Conservation (phyloP, 1,139 yeast genomes). For the Yamadazyma membranifaciens region DNA sequence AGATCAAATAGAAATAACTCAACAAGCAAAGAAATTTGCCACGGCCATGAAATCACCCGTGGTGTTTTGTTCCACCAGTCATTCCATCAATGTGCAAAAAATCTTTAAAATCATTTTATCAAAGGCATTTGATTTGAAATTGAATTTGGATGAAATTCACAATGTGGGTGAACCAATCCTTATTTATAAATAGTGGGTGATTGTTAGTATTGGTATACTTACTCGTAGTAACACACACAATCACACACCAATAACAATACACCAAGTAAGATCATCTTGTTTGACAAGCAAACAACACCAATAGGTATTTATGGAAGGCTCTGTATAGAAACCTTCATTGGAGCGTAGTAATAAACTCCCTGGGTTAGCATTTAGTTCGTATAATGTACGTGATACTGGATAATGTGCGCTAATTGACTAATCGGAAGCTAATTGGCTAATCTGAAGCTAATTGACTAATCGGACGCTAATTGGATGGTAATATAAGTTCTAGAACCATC, state of each 20-base stretch:
- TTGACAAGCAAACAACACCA: neutral
- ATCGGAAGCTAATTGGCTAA: too few species aligned
- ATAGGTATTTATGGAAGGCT: too few species aligned
- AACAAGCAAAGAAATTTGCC: slow-evolving; percentile 84
- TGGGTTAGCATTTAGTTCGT: neutral
- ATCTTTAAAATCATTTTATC: slow-evolving; percentile 89
- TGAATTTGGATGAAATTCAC: slow-evolving; percentile 80
- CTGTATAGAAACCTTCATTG: too few species aligned
- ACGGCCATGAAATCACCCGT: slow-evolving; percentile 89
- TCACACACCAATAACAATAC: too few species aligned
- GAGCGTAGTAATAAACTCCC: too few species aligned
- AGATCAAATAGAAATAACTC: slow-evolving; percentile 84
- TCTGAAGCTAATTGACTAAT: too few species aligned
- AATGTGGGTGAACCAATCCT: slow-evolving; percentile 88
- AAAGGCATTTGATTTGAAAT: slow-evolving; percentile 84
- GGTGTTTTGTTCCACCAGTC: slow-evolving; percentile 88
- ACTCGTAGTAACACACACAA: neutral
- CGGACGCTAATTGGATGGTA: too few species aligned
- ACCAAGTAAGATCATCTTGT: neutral
- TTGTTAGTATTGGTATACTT: too few species aligned
- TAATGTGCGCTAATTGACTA: too few species aligned
- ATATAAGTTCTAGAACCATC: too few species aligned
- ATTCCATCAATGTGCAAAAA: slow-evolving; percentile 91
- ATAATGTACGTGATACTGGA: too few species aligned
- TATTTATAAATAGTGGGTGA: slow-evolving; percentile 49